Evolutionary conservation across 2,329 filamentous ascomycete species (phyloP).

Genomic region (Pezicula neosporulosa): DNA sequence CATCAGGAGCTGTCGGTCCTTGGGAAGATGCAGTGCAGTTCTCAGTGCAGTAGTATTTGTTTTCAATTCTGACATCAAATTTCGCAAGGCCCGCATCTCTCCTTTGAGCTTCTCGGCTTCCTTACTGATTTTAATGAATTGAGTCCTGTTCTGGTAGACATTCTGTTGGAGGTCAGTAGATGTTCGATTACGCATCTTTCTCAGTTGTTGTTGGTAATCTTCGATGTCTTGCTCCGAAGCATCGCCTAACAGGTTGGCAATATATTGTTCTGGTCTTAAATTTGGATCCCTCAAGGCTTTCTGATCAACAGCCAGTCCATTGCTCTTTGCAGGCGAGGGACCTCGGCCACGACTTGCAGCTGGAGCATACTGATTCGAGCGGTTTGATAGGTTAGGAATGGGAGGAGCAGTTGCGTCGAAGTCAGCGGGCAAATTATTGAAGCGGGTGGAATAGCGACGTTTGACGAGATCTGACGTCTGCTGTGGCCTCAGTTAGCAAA

Average conservation of each 20-base stretch:
- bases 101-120: conserved; percentile 96
- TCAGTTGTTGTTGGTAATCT: conserved; percentile 25
- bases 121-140: conserved; percentile 99
- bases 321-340: conserved; percentile 31
- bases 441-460: conserved; percentile 88
- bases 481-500: conserved; percentile 4
- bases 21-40: conserved; percentile 54
- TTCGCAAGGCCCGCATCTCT: conserved; percentile 88
- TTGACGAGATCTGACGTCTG: conserved; percentile 82
- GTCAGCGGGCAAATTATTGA: conserved; percentile 72
- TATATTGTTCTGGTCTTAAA: conserved; percentile 76
- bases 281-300: conserved; percentile 77
- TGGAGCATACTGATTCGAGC: conserved; percentile 48
- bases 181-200: conserved; percentile 26
- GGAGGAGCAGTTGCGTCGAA: conserved; percentile 65
- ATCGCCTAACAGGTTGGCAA: conserved; percentile 35
- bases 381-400: conserved; percentile 67
- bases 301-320: conserved; percentile 67
- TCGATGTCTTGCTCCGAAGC: conserved; percentile 29
- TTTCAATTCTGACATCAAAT: conserved; percentile 90
- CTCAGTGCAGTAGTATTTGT: conserved; percentile 67
- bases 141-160: conserved; percentile 93
- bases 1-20: conserved; percentile 42
- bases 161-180: conserved; percentile 79
- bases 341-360: conserved; percentile 19